Evolutionary conservation across 805 yeast species (phyloP), one percentile per base, ranked within the genome.

Genomic region (Starmerella tilneyi): DNA sequence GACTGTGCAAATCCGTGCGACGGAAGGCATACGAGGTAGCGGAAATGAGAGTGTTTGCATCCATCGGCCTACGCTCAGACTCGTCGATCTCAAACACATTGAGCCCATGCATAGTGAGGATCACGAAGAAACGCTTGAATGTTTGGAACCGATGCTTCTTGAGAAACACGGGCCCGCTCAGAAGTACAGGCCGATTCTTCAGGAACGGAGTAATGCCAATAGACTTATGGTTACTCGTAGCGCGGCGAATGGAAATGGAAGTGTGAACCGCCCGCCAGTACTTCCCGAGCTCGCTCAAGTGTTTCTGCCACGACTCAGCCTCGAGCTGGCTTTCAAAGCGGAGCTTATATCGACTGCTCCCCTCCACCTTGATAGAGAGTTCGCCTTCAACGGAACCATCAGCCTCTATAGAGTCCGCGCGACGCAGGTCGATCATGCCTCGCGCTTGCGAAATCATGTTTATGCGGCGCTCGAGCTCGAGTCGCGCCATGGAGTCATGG

Each of bases 21-120:
- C 67, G 63, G 54, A 73, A 78, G 51, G 72, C 20, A 16, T 73
- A 1, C 72, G 64, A 3, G 66, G 65, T n/a, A 72, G 69, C 32
- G 8, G 50, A 46, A 9, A 38, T n/a, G 56, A 70, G 67, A 3
- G 70, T 62, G 2, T 68, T 68, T 0, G 49, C 19, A 63, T 60
- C 11, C 2, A 37, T 27, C 0, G 42, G 21, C 11, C 41, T 32
- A 9, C 43, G 41, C 7, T 28, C 28, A 12, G 36, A 28, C 38
- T 49, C 46, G 17, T 23, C 42, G 30, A 44, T 17, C 5, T 41
- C 63, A 59, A 71, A 88, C 2, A 85, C 58, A 0, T 79, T 61
- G 16, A 89, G 53, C 49, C 70, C 75, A 0, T 89, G 88, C 1
- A 92, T 86, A 37, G 82, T 72, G 13, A 85, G 65, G 1, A 84